Evolutionary conservation across 2,329 filamentous ascomycete species (phyloP).

Genomic region (Apiospora saccharicola): DNA sequence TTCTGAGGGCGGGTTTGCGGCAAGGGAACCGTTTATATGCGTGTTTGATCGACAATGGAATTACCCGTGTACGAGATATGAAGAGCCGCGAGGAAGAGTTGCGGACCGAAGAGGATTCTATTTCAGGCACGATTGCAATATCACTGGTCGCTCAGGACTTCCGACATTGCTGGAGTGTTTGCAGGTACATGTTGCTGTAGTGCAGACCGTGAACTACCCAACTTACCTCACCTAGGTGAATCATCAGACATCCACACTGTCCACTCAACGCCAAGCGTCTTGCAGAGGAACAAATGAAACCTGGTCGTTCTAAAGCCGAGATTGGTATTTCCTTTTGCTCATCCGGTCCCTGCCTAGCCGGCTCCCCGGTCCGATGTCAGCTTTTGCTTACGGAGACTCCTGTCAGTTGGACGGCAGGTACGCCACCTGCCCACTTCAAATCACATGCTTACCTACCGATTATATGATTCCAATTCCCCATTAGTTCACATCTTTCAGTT

Average conservation of each 20-base stretch:
- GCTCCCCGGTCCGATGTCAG: conserved; percentile 12
- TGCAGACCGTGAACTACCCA: background rate
- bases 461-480: background rate
- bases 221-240: background rate
- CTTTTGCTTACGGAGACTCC: background rate
- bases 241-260: background rate
- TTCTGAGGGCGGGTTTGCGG: background rate
- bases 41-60: background rate
- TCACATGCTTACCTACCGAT: background rate
- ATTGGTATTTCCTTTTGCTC: background rate
- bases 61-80: background rate
- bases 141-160: background rate
- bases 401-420: conserved; percentile 1
- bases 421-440: background rate
- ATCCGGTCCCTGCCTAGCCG: background rate
- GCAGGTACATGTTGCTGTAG: too few species aligned
- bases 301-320: background rate
- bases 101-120: background rate
- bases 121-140: background rate
- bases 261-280: background rate
- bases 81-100: background rate
- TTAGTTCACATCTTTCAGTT: background rate
- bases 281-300: background rate
- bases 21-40: background rate
- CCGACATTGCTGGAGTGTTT: background rate